Base-by-base conservation (phyloP, 495 filamentous ascomycete species). In the Penicillium samsonianum region DNA sequence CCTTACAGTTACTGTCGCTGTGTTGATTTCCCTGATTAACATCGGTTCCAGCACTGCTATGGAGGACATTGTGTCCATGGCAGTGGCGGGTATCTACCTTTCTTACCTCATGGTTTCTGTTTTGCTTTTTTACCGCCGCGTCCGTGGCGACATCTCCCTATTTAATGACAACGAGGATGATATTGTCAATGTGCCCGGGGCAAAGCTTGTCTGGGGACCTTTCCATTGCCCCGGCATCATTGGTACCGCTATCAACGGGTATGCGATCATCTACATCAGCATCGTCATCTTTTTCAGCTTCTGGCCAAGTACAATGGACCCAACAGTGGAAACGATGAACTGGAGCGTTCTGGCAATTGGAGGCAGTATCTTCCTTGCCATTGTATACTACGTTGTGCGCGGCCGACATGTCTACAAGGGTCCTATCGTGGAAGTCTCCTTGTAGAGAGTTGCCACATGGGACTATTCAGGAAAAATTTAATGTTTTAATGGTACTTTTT, bases 211-310 rank as follows among this genome's bases (percentile, higher is more conserved):
- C 17, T 83, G 79, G 80, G 81, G 81, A 14, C 76, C 78, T 0
- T 83, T 78, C 62, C 75, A 69, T 19, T 43, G 80, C 1, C 76
- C 73, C 1, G 80, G 77, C 4, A 63, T 74, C 9, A 60, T 74
- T 16, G 80, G 81, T 0, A 68, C 76, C 0, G 10, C 72, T 11
- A 70, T 80, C 55, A 83, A 83, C 41, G 56, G 61, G 3, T 73
- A 76, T 49, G 58, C 72, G 2, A 57, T 74, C 12, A 58, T 67
- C 5, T 77, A 72, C 46, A 70, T 72, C 10, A 60, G 61, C 16
- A 71, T 77, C 20, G 69, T 73, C 14, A 59, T 77, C 17, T 71
- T 74, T 40, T 78, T 71, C 62, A 72, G 58, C 52, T 81, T 78
- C 63, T 81, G 78, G 76, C 72, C 79, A 20, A 46, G 63, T 48